Percentiles rank a stretch among this genome's conserved stretches.
Conservation (phyloP, 2,329 filamentous ascomycete genomes). For the Hymenotorrendiella dingleyae region DNA sequence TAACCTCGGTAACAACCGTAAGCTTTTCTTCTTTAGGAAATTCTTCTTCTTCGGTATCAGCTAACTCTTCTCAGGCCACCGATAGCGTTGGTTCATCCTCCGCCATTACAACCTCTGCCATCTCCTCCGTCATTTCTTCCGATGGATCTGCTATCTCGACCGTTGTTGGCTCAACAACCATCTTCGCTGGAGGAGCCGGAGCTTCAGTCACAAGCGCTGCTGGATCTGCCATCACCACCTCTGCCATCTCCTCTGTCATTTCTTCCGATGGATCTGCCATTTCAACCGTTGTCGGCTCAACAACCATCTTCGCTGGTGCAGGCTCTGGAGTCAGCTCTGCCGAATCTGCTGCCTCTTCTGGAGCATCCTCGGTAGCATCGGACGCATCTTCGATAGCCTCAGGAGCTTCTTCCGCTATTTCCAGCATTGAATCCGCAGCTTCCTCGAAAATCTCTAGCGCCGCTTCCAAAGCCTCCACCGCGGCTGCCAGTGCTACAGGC, state of each 20-base stretch:
- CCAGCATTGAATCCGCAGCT: constrained; percentile 1
- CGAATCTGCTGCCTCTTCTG: constrained; percentile 9
- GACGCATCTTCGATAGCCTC: constrained; percentile 5
- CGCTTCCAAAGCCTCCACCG: constrained; percentile 2
- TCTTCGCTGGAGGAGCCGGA: constrained; percentile 15
- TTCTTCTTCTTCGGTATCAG: too few relatives aligned
- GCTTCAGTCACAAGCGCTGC: constrained; percentile 19
- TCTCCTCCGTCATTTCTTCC: constrained; percentile 13
- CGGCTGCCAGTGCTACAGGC: constrained; percentile 9
- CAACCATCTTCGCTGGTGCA: constrained; percentile 20
- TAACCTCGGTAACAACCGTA: neutral
- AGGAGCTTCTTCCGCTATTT: constrained; percentile 3
- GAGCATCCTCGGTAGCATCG: neutral
- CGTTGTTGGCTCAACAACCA: constrained; percentile 19
- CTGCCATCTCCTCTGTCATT: constrained; percentile 13
- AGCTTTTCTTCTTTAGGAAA: too few relatives aligned
- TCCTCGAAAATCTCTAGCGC: constrained; percentile 2
- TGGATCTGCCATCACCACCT: constrained; percentile 15
- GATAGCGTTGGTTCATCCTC: constrained; percentile 3
- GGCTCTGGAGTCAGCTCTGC: constrained; percentile 6
- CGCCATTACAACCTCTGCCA: constrained; percentile 19
- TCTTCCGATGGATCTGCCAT: constrained; percentile 18
- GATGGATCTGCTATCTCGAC: constrained; percentile 24
- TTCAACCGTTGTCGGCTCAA: constrained; percentile 19
- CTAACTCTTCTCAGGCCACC: neutral